Conservation (phyloP, 805 yeast species). For the Hanseniaspora thailandica region DNA sequence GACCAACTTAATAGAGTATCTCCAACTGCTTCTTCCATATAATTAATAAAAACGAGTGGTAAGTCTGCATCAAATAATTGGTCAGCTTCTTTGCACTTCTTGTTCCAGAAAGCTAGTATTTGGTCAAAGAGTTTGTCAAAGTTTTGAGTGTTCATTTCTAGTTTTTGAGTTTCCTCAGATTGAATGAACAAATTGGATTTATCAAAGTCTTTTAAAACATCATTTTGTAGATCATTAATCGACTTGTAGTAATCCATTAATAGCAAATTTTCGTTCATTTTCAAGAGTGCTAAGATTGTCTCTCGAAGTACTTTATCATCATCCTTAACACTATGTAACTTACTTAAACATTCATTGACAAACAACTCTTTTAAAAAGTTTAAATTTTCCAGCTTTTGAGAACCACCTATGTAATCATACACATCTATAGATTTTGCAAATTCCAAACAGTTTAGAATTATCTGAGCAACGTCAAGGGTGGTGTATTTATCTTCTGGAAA, state of each 20-base stretch:
- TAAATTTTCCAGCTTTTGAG: slow-evolving; percentile 19
- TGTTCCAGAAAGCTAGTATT: slow-evolving; percentile 27
- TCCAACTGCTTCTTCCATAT: slow-evolving; percentile 32
- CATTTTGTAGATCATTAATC: slow-evolving; percentile 27
- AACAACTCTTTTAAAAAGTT: slow-evolving; percentile 42
- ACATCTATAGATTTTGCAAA: slow-evolving; percentile 1
- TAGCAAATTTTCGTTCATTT: slow-evolving; percentile 31
- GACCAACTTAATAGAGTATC: slow-evolving; percentile 27
- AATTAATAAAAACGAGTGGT: slow-evolving; percentile 30
- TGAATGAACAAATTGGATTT: slow-evolving; percentile 17
- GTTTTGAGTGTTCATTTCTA: slow-evolving; percentile 19
- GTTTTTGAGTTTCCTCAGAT: slow-evolving; percentile 17
- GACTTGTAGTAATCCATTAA: slow-evolving; percentile 34
- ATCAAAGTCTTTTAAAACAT: slow-evolving; percentile 24
- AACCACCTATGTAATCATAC: slow-evolving; percentile 15
- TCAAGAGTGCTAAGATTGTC: slow-evolving; percentile 27
- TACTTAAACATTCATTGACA: slow-evolving; percentile 56
- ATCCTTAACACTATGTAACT: slow-evolving; percentile 49
- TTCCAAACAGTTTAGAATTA: not conserved
- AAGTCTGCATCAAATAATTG: slow-evolving; percentile 31
- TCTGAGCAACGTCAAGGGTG: not conserved
- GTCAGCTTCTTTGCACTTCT: slow-evolving; percentile 31
- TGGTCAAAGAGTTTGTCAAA: slow-evolving; percentile 23
- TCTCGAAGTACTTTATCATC: slow-evolving; percentile 34
- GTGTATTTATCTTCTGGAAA: not conserved